phyloP scores from a whole-genome alignment of 441 rosid species.

The Corymbia calophylla region DNA sequence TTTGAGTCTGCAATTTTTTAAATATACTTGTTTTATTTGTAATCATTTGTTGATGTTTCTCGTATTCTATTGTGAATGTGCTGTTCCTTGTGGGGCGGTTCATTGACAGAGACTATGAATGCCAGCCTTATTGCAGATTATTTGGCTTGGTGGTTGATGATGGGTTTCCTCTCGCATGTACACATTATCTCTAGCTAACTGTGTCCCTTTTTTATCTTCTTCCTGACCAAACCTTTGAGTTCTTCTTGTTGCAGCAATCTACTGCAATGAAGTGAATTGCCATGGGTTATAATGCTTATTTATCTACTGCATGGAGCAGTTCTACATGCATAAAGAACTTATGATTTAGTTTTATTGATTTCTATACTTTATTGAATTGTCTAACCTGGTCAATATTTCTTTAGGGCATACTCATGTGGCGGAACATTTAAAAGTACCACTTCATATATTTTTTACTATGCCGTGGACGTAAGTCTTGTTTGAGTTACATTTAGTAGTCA shows the following conservation, averaged over 20 bases:
- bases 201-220: background rate
- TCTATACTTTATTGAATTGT: constrained; percentile 3
- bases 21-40: background rate
- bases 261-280: background rate
- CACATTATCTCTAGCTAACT: background rate
- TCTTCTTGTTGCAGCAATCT: background rate
- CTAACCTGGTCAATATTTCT: constrained; percentile 23
- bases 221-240: background rate
- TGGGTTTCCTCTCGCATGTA: background rate
- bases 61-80: background rate
- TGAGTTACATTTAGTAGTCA: constrained; percentile 31
- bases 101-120: background rate
- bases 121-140: background rate
- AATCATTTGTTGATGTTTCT: background rate
- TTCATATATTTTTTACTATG: constrained; percentile 99
- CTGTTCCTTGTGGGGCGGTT: background rate
- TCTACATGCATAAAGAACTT: constrained; percentile 24
- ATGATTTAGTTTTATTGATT: constrained; percentile 38
- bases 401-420: constrained; percentile 98
- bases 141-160: background rate
- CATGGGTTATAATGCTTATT: background rate
- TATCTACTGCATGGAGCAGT: background rate
- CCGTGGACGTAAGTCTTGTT: constrained; percentile 99
- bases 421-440: constrained; percentile 80
- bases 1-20: background rate